These are phyloP conservation scores for Hagleromyces aurorensis DNA, from an alignment of 805 yeast genomes.

Conservation along the genomic window DNA sequence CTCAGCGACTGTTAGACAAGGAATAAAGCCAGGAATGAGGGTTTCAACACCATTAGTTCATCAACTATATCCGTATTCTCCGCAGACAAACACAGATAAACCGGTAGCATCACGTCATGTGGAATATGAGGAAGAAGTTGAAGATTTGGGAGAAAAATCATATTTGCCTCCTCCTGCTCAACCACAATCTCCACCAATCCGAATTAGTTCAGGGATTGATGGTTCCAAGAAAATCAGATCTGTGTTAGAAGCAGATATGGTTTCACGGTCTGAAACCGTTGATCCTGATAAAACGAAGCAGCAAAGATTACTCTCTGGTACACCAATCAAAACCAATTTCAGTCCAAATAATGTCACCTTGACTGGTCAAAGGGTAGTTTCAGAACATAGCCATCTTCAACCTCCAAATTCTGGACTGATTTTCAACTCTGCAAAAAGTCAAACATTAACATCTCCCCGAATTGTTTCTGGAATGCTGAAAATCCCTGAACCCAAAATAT, in stretches of 20 bases:
- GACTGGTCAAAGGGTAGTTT: conserved; percentile 27
- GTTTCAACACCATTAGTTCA: conserved; percentile 35
- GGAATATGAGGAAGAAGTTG: conserved; percentile 29
- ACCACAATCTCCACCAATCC: conserved; percentile 33
- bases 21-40: conserved; percentile 16
- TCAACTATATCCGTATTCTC: conserved; percentile 35
- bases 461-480: conserved; percentile 38
- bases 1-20: conserved; percentile 8
- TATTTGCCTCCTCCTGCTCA: conserved; percentile 32
- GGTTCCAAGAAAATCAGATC: conserved; percentile 27
- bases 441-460: conserved; percentile 23
- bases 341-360: conserved; percentile 20
- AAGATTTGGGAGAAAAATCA: conserved; percentile 29
- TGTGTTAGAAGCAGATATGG: conserved; percentile 29
- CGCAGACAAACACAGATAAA: conserved; percentile 10
- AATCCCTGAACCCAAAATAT: conserved; percentile 37
- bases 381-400: conserved; percentile 17
- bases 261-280: conserved; percentile 32
- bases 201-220: conserved; percentile 31
- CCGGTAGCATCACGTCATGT: conserved; percentile 15
- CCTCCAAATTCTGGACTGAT: conserved; percentile 10
- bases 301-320: conserved; percentile 28
- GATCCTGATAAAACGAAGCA: conserved; percentile 33
- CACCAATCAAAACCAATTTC: conserved; percentile 22
- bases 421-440: conserved; percentile 9